Evolutionary conservation across 208 protist species (phyloP), one percentile per base, ranked within the genome.

Genomic region (Porcisia deanei): DNA sequence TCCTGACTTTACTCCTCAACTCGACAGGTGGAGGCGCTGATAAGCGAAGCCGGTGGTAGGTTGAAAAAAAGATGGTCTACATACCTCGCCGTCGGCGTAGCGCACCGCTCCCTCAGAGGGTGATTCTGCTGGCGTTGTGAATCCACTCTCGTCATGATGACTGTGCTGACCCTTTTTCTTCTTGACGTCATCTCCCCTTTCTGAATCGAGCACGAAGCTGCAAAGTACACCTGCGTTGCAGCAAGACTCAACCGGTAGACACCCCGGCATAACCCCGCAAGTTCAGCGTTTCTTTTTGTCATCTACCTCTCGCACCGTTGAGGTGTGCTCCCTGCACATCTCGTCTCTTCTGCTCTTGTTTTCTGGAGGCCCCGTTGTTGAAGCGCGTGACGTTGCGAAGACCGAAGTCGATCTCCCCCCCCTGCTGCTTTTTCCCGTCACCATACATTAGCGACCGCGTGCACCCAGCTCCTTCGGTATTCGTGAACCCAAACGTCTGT

Each of bases 401-500:
- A 30, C 61, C 39, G 20, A 49, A 66, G n/a, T 30, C 20, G 61
- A 52, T 12, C 47, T 52, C 1, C 47, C 30, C 30, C 30, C 39
- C 9, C 20, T 10, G 18, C 22, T 41, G 1, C 61, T 70, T 37
- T 43, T 16, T 70, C n/a, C 30, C 3, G 22, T 37, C 9, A 37
- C 2, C 47, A 72, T 72, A 53, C 67, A 53, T 20, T 37, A 59
- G 52, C 47, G 67, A 8, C 12, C 57, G 52, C 25, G 25, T 45
- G 16, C 18, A 47, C 22, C 61, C 65, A 18, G 47, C 37, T 3
- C 18, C 41, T 30, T 53, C 67, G 45, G 60, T 68, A 1, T 41
- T 77, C 64, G 1, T 66, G 37, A 57, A 78, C 45, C 59, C 78
- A 3, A 34, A 58, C n/a, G 68, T 71, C 4, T n/a, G 30, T 30